Conservation (phyloP, 2,329 filamentous ascomycete species). For the Cordyceps pruinosa region DNA sequence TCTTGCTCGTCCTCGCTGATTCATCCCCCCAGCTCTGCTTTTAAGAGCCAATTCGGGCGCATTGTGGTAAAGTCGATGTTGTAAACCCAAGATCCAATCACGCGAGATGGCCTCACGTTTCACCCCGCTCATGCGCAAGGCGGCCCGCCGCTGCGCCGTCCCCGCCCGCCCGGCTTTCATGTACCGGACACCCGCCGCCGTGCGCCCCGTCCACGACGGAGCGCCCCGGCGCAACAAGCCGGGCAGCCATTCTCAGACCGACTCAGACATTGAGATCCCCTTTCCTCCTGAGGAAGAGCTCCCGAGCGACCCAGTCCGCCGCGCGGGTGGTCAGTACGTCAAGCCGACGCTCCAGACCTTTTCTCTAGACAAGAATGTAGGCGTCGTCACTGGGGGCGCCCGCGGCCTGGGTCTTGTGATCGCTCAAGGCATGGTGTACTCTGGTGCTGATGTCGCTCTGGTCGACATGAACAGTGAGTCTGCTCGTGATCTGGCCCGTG, state of each 20-base stretch:
- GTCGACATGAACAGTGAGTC: slow-evolving; percentile 84
- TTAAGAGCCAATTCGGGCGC: neutral
- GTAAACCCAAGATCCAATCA: neutral
- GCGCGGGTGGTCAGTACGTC: slow-evolving; percentile 72
- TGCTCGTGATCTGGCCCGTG: neutral
- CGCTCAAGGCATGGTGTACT: slow-evolving; percentile 83
- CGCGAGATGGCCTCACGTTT: slow-evolving; percentile 19
- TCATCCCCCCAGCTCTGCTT: neutral
- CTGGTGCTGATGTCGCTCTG: slow-evolving; percentile 82
- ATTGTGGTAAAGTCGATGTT: neutral
- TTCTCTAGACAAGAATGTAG: slow-evolving; percentile 77
- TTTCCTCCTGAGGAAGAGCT: slow-evolving; percentile 70
- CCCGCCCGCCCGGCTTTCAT: slow-evolving; percentile 13
- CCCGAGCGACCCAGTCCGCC: slow-evolving; percentile 64
- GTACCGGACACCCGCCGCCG: slow-evolving; percentile 19
- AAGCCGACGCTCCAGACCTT: slow-evolving; percentile 82
- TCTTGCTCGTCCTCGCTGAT: too few relatives aligned
- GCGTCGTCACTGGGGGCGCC: slow-evolving; percentile 83
- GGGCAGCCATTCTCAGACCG: slow-evolving; percentile 71
- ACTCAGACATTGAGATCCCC: slow-evolving; percentile 69
- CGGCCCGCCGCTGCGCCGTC: slow-evolving; percentile 21
- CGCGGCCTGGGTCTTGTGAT: slow-evolving; percentile 86
- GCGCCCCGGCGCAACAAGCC: slow-evolving; percentile 34
- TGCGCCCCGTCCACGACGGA: slow-evolving; percentile 26
- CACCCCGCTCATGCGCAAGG: slow-evolving; percentile 23